Base-by-base conservation (phyloP, 2,329 filamentous ascomycete species). In the Claviceps africana region DNA sequence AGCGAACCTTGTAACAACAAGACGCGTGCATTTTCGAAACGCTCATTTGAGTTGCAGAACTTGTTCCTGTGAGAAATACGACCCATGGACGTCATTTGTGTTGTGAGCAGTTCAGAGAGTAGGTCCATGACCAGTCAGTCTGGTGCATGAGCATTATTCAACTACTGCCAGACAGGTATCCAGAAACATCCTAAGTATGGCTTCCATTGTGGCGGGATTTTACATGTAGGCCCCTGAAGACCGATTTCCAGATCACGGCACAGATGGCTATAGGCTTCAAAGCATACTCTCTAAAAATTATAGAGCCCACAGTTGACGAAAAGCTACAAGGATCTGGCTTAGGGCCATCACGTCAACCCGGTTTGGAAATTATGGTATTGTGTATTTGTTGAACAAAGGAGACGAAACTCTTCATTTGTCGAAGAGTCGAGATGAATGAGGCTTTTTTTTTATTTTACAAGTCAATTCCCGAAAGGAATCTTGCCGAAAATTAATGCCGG, bases 371-470 rank as follows among this genome's bases (percentile, higher is more conserved):
- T 42, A 44, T 19, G 44, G 15, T 45, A 44, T 31, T 30, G 22
- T 53, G 35, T 51, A 48, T 53, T 54, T 50, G 43, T 53, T 53
- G 21, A 48, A 61, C 56, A 62, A 61, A 58, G 47, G 54, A 44
- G 61, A 65, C 60, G 60, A 56, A 51, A 31, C 54, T 61, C 59
- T 63, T 62, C 58, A 54, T 63, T 54, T 60, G 57, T 61, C 60
- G 61, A 64, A 64, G 61, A 64, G 64, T 57, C 61, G 62, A 64
- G 65, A 66, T 65, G 63, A 66, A 65, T 66, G 65, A 67, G 64
- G 62, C 47, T 62, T 67, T 69, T 68, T 67, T 67, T 69, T 69
- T 67, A 70, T 67, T 70, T 69, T 70, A 70, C 67, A 70, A 65
- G 62, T 65, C 60, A 58, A 59, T 67, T 65, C 62, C 62, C 56